These are phyloP conservation scores for Actinomucor elegans DNA, from an alignment of 371 early-diverging fungal genomes.

Conservation along the genomic window DNA sequence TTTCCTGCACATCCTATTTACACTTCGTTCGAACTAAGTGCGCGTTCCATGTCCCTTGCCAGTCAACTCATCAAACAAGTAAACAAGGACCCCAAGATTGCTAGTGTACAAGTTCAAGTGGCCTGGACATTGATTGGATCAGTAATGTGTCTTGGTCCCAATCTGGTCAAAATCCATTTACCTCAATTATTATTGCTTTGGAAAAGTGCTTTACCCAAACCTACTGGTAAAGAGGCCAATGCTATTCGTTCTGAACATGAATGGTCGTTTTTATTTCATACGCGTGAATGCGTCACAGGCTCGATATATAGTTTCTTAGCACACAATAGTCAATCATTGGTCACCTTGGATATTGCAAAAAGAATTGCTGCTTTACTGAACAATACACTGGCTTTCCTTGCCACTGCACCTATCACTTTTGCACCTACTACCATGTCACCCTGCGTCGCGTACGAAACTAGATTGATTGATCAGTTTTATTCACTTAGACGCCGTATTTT, in stretches of 20 bases:
- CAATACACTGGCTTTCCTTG: conserved; percentile 70
- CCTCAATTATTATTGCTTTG: conserved; percentile 77
- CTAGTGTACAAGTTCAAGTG: conserved; percentile 69
- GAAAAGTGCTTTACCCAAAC: conserved; percentile 69
- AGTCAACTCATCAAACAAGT: conserved; percentile 70
- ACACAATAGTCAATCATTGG: conserved; percentile 66
- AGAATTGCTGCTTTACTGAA: conserved; percentile 77
- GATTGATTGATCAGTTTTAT: conserved; percentile 65
- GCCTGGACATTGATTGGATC: conserved; percentile 82
- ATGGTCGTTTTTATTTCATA: conserved; percentile 67
- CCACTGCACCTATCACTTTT: conserved; percentile 58
- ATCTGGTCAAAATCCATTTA: conserved; percentile 77
- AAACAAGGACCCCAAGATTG: conserved; percentile 60
- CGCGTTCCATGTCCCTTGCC: conserved; percentile 74
- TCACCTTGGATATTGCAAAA: conserved; percentile 79
- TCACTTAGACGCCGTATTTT: conserved; percentile 67
- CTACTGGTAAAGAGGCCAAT: conserved; percentile 59
- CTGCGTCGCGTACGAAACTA: conserved; percentile 38
- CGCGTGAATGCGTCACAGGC: conserved; percentile 69
- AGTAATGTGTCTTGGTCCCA: conserved; percentile 80
- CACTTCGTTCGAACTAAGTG: conserved; percentile 74
- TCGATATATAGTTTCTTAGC: conserved; percentile 74
- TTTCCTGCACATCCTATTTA: conserved; percentile 70
- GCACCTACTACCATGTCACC: conserved; percentile 43
- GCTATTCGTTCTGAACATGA: conserved; percentile 62